Evolutionary conservation across 306 rosid species (phyloP).

Genomic region (Cucurbita ficifolia): DNA sequence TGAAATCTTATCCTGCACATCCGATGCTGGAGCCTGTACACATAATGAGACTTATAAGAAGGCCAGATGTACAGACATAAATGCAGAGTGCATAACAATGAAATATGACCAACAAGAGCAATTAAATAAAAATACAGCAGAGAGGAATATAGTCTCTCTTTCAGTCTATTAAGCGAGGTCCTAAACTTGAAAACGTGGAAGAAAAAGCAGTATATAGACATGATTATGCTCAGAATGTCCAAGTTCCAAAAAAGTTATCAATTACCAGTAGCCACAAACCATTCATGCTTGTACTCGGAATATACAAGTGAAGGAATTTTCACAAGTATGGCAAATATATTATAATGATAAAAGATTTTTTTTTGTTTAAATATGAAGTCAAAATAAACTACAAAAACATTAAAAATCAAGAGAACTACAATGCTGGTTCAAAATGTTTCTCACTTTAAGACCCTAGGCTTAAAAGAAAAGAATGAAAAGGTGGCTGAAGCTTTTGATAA

Average conservation of each 20-base stretch:
- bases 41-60: constrained; percentile 7
- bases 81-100: background rate
- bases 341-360: background rate
- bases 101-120: background rate
- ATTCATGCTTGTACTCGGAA: background rate
- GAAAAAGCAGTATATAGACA: background rate
- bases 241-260: no score
- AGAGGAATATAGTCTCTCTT: background rate
- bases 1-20: constrained; percentile 88
- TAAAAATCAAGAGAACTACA: background rate
- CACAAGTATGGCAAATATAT: background rate
- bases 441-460: background rate
- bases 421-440: background rate
- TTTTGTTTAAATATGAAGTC: background rate
- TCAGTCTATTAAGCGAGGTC: background rate
- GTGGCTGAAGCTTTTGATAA: background rate
- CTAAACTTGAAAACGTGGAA: background rate
- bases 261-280: no score
- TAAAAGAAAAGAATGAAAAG: background rate
- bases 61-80: constrained; percentile 1
- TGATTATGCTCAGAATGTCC: no score
- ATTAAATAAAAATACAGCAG: background rate
- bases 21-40: constrained; percentile 85
- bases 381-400: background rate
- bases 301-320: background rate